These are phyloP conservation scores for Quercus wislizeni DNA, from an alignment of 306 rosid genomes.

Conservation along the genomic window DNA sequence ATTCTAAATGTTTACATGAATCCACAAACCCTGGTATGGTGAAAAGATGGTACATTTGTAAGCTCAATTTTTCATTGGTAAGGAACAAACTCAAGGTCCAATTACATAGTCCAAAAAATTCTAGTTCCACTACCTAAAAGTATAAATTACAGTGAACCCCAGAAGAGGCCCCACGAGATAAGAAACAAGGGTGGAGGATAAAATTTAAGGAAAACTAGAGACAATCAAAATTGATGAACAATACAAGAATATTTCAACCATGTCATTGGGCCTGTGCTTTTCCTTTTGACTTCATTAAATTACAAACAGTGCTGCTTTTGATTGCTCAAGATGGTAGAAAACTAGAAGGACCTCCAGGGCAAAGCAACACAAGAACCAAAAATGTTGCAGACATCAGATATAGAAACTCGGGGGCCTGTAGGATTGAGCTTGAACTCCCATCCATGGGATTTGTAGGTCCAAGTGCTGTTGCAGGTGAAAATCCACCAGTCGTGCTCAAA, in stretches of 20 bases:
- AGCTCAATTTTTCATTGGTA: neutral
- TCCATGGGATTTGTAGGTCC: constrained; percentile 47
- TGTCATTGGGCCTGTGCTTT: neutral
- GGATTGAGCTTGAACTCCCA: constrained; percentile 41
- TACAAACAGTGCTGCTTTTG: neutral
- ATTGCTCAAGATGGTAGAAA: constrained; percentile 3
- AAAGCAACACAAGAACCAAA: constrained; percentile 31
- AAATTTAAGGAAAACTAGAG: neutral
- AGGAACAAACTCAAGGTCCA: constrained; percentile 9
- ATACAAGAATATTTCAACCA: constrained; percentile 26
- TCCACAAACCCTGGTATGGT: neutral
- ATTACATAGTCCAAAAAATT: neutral
- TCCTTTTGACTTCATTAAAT: neutral
- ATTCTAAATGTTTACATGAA: neutral
- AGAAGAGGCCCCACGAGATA: neutral
- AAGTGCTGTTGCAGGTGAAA: constrained; percentile 41
- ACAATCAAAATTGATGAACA: constrained; percentile 27
- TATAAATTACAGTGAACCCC: neutral
- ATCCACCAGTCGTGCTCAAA: constrained; percentile 37
- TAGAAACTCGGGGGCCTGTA: constrained; percentile 39
- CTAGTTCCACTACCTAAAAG: constrained; percentile 6
- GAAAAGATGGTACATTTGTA: neutral
- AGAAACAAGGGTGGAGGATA: neutral
- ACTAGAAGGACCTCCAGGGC: constrained; percentile 24
- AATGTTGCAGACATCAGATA: constrained; percentile 32